phyloP scores from a whole-genome alignment of 2,329 filamentous ascomycete species.

The Penicillium frequentans region DNA sequence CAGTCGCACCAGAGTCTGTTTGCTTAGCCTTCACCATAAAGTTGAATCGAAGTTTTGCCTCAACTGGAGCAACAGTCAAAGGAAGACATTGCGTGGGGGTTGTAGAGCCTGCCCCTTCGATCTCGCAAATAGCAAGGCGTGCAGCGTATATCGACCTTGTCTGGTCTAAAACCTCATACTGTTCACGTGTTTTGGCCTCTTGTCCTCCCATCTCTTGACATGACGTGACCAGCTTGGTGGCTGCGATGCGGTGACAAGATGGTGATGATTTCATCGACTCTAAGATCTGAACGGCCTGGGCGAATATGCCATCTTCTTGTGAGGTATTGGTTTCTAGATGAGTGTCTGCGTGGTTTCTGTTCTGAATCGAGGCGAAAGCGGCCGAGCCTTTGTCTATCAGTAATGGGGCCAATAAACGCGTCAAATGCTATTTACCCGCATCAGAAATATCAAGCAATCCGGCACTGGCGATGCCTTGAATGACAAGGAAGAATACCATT shows the following conservation, averaged over 20 bases:
- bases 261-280: constrained; percentile 47
- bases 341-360: constrained; percentile 6
- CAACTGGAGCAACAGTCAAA: constrained; percentile 45
- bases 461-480: background rate
- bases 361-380: background rate
- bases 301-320: constrained; percentile 39
- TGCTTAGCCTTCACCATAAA: constrained; percentile 23
- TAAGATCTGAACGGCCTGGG: constrained; percentile 45
- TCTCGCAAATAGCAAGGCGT: constrained; percentile 63
- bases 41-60: constrained; percentile 26
- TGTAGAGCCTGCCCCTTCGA: constrained; percentile 52
- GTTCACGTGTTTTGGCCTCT: constrained; percentile 22
- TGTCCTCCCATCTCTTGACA: constrained; percentile 50
- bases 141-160: constrained; percentile 61
- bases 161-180: constrained; percentile 39
- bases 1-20: constrained; percentile 14
- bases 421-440: background rate
- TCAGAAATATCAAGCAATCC: background rate
- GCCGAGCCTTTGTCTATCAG: background rate
- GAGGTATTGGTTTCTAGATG: constrained; percentile 23
- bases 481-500: background rate
- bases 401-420: background rate
- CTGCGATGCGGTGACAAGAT: constrained; percentile 55
- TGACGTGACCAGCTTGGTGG: constrained; percentile 52
- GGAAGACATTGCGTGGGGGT: constrained; percentile 54